phyloP scores from a whole-genome alignment of 805 yeast genomes.

The Myxozyma melibiosi region DNA sequence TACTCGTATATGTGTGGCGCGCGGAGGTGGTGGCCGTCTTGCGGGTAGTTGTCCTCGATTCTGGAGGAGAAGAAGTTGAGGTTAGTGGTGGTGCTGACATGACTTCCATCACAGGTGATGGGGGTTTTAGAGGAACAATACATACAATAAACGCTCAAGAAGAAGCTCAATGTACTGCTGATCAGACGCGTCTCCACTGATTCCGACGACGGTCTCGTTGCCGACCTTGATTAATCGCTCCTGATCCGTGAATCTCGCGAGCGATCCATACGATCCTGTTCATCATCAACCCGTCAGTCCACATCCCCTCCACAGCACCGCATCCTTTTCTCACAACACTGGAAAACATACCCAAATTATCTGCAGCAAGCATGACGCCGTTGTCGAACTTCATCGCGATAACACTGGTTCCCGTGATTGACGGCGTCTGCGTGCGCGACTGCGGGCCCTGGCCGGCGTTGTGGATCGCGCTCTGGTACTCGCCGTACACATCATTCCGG shows the following conservation, averaged over 20 bases:
- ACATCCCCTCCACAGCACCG: background rate
- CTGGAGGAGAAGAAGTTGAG: conserved; percentile 19
- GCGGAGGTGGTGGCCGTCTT: conserved; percentile 63
- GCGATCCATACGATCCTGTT: conserved; percentile 81
- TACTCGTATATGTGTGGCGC: conserved; percentile 92
- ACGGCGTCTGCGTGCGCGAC: conserved; percentile 79
- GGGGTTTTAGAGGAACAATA: background rate
- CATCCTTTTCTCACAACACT: background rate
- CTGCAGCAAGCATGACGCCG: conserved; percentile 95
- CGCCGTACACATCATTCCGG: conserved; percentile 75
- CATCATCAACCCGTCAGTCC: background rate
- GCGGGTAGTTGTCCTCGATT: conserved; percentile 76
- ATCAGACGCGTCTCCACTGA: conserved; percentile 93
- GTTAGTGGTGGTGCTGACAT: conserved; percentile 29
- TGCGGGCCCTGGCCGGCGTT: conserved; percentile 57
- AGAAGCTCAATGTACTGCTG: conserved; percentile 78
- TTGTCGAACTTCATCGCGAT: conserved; percentile 85
- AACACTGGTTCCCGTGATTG: conserved; percentile 95
- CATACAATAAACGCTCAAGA: conserved; percentile 69
- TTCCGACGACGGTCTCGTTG: conserved; percentile 81
- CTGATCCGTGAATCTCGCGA: conserved; percentile 79
- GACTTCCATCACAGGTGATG: background rate
- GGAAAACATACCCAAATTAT: conserved; percentile 63
- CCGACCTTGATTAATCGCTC: conserved; percentile 89
- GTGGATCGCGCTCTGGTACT: conserved; percentile 57